phyloP scores from a whole-genome alignment of 1,139 yeast genomes.

The Yamadazyma triangularis region DNA sequence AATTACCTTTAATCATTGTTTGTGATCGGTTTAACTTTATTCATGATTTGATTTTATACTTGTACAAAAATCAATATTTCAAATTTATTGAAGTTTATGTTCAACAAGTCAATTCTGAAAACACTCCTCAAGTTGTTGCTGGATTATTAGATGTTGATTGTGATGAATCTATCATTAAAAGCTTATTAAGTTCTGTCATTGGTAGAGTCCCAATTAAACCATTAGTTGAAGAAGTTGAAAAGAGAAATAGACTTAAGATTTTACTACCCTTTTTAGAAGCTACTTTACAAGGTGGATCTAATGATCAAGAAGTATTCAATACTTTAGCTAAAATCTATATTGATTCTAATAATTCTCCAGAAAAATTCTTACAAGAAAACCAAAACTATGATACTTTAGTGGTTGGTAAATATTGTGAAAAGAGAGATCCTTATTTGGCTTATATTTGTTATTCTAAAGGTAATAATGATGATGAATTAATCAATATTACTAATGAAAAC shows the following conservation, averaged over 20 bases:
- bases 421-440: conserved; percentile 97
- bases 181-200: conserved; percentile 74
- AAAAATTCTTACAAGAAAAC: conserved; percentile 91
- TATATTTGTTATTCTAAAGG: conserved; percentile 97
- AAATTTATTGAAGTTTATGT: conserved; percentile 96
- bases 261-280: conserved; percentile 91
- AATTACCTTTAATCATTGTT: conserved; percentile 91
- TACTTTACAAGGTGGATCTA: conserved; percentile 80
- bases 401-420: conserved; percentile 98
- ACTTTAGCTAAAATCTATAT: conserved; percentile 96
- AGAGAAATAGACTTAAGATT: conserved; percentile 88
- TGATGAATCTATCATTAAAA: conserved; percentile 84
- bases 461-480: conserved; percentile 81
- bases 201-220: conserved; percentile 94
- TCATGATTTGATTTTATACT: conserved; percentile 87
- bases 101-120: conserved; percentile 92
- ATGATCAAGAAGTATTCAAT: conserved; percentile 88
- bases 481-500: conserved; percentile 90
- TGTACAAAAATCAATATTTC: conserved; percentile 93
- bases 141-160: conserved; percentile 96
- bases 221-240: conserved; percentile 90
- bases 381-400: conserved; percentile 82
- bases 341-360: conserved; percentile 96
- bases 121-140: conserved; percentile 95
- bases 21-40: conserved; percentile 91